A percentile compares a stretch with the other conserved stretches of the same genome.
Conservation (phyloP, 495 filamentous ascomycete genomes). For the Patellaria atrata region DNA sequence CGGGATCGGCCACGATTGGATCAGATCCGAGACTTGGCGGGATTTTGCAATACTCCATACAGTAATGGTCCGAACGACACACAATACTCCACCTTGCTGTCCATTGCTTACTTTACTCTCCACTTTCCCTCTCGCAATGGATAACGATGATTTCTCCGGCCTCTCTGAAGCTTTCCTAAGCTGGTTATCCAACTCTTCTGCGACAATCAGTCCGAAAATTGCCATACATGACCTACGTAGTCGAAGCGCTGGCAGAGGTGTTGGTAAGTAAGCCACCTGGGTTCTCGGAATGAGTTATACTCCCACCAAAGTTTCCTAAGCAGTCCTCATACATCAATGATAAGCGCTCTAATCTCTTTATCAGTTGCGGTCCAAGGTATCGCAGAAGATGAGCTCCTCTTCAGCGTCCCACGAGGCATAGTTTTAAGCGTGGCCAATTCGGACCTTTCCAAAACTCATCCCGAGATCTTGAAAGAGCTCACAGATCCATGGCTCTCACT, state of each 20-base stretch:
- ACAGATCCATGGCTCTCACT: constrained; percentile 44
- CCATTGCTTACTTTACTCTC: too few species aligned
- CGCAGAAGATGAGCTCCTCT: constrained; percentile 47
- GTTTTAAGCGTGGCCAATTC: constrained; percentile 35
- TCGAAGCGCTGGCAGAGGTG: constrained; percentile 41
- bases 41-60: too few species aligned
- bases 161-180: constrained; percentile 37
- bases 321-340: not conserved
- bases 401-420: constrained; percentile 42
- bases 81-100: too few species aligned
- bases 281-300: constrained; percentile 3
- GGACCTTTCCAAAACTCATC: constrained; percentile 14
- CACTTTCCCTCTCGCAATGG: constrained; percentile 5
- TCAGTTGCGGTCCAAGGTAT: constrained; percentile 45
- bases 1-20: too few species aligned
- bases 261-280: constrained; percentile 35
- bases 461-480: constrained; percentile 9
- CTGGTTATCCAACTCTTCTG: constrained; percentile 40
- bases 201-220: constrained; percentile 41
- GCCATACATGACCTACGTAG: constrained; percentile 38
- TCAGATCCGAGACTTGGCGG: too few species aligned
- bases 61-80: too few species aligned
- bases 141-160: constrained; percentile 27
- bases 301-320: constrained; percentile 6
- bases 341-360: constrained; percentile 12